A percentile compares a stretch with the other conserved stretches of the same genome.
Evolutionary conservation across 1,284 basidiomycete genomes (phyloP).

Genomic region (Cutaneotrichosporon sp.): DNA sequence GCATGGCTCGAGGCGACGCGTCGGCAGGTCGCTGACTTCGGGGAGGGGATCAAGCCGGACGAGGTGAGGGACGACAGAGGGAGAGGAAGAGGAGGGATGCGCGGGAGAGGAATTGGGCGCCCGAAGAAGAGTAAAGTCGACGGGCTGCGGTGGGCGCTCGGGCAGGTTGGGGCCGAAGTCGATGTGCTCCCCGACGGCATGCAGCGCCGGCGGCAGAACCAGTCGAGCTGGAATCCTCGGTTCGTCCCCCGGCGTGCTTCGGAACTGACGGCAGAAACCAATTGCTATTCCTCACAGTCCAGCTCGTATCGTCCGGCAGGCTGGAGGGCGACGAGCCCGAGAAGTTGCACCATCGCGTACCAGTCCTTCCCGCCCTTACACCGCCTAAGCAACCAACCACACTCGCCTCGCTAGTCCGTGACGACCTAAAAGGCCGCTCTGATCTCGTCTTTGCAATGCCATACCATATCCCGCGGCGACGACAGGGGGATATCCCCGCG

Average conservation of each 20-base stretch:
- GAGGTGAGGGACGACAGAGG: conserved; percentile 34
- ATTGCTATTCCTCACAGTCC: conserved; percentile 64
- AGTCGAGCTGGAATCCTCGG: conserved; percentile 75
- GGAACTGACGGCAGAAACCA: conserved; percentile 26
- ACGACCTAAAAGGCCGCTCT: background rate
- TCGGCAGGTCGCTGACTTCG: conserved; percentile 64
- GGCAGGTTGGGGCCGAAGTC: conserved; percentile 60
- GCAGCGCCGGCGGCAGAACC: conserved; percentile 67
- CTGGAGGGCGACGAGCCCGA: conserved; percentile 3
- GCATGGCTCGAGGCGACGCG: conserved; percentile 73
- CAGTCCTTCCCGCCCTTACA: conserved; percentile 25
- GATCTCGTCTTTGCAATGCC: conserved; percentile 20
- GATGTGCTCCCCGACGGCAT: conserved; percentile 75
- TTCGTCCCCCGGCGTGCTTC: conserved; percentile 48
- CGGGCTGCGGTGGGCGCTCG: conserved; percentile 60
- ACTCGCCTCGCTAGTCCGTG: conserved; percentile 22
- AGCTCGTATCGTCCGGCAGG: conserved; percentile 61
- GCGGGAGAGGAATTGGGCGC: background rate
- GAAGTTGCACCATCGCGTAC: conserved; percentile 22
- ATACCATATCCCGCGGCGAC: conserved; percentile 27
- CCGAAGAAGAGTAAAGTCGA: conserved; percentile 54
- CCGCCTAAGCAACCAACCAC: conserved; percentile 14
- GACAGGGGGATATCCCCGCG: background rate
- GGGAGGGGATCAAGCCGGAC: conserved; percentile 58
- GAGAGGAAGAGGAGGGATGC: conserved; percentile 14